A percentile compares a stretch with the other conserved stretches of the same genome.
phyloP scores from a whole-genome alignment of 2,329 filamentous ascomycete species.

The Chaetomium olivaceum region DNA sequence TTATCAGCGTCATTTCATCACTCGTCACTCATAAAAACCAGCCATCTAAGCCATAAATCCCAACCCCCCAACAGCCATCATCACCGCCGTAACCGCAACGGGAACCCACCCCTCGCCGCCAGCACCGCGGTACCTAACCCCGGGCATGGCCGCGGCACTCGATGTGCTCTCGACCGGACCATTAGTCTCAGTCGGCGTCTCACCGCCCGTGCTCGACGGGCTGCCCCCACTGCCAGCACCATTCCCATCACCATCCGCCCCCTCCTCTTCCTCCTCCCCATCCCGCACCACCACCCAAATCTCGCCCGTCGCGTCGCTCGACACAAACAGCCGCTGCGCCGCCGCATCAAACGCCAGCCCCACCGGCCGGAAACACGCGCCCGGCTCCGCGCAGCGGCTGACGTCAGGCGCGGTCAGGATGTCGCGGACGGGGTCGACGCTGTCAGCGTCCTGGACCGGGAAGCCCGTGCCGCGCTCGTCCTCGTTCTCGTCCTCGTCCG shows the following conservation, averaged over 20 bases:
- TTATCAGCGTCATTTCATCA: background rate
- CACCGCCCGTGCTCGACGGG: conserved; percentile 1
- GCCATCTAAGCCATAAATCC: conserved; percentile 23
- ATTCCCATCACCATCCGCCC: background rate
- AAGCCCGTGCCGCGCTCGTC: conserved; percentile 38
- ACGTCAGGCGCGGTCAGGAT: conserved; percentile 59
- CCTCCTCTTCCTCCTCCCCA: conserved; percentile 28
- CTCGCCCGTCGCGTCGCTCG: conserved; percentile 64
- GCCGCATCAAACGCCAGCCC: conserved; percentile 53
- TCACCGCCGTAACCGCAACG: conserved; percentile 24
- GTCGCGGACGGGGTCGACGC: conserved; percentile 50
- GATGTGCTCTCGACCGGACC: background rate
- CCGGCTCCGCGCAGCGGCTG: conserved; percentile 49
- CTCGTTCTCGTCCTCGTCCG: background rate
- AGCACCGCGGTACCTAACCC: conserved; percentile 8
- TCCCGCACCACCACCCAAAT: conserved; percentile 55
- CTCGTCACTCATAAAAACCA: background rate
- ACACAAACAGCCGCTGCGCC: conserved; percentile 60
- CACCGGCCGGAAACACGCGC: conserved; percentile 62
- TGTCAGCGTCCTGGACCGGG: conserved; percentile 44
- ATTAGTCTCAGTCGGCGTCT: background rate
- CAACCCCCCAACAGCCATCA: conserved; percentile 29
- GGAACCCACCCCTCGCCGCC: conserved; percentile 24
- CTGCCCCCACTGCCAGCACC: conserved; percentile 4
- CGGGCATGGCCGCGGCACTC: background rate